Base-by-base conservation (phyloP, 257 asterid genomes). In the Pogostemon cablin region DNA sequence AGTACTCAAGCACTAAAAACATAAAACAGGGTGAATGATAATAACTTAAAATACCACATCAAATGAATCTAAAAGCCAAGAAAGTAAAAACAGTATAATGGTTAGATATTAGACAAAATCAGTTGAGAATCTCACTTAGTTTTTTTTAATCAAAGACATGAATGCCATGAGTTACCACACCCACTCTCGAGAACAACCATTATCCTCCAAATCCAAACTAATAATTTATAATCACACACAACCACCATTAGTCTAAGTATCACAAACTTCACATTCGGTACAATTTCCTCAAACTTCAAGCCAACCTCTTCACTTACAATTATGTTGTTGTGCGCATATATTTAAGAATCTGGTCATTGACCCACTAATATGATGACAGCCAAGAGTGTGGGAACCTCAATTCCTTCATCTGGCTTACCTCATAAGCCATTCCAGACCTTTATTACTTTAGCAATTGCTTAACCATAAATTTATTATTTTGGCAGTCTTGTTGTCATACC, bases 221-320 rank as follows among this genome's bases (percentile, higher is more conserved):
- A 25, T 1, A 25, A 25, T 25, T 25, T 25, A 25, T 25, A 25
- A 25, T 1, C 32, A 25, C 32, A 25, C 32, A 25, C 32, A 25
- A 25, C 32, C 32, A 25, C 32, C 32, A 25, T 25, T 25, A 25
- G 32, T 25, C 32, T 83, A 90, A 75, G 83, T 89, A 78, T 76
- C 56, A 71, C 85, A 86, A 62, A 93, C 84, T 72, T 86, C 89
- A 62, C 41, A 72, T 84, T 86, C 87, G 1, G 77, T 79, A 78
- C 95, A 93, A 72, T 81, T 79, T 70, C 85, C 74, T 79, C 50
- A 65, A 75, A 81, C 72, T 81, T 82, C 75, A 93, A 78, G 65
- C 98, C 98, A 69, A 82, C 98, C 76, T 93, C 98, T 79, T 88
- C 85, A 75, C 97, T 77, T 48, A 96, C 96, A 49, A 76, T 81